A percentile compares a stretch with the other conserved stretches of the same genome.
phyloP scores from a whole-genome alignment of 192 early-diverging fungal genomes.

The Umbelopsis ramanniana region DNA sequence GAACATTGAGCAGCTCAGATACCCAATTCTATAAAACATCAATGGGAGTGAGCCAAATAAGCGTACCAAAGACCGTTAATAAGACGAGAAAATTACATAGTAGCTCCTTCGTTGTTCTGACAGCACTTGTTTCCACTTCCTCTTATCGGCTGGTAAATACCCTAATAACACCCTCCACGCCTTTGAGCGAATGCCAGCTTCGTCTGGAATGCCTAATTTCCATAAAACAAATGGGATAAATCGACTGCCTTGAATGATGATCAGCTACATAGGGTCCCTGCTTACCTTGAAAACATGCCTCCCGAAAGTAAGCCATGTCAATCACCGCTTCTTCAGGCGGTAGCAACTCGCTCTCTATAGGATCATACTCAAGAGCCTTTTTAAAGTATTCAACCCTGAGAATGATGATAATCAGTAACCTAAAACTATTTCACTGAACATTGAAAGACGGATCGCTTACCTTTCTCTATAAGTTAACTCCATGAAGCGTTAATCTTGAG shows the following conservation, averaged over 20 bases:
- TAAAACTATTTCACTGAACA: background rate
- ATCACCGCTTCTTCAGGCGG: conserved; percentile 31
- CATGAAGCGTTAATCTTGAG: conserved; percentile 15
- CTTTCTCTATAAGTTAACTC: conserved; percentile 42
- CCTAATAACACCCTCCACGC: conserved; percentile 76
- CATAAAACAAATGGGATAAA: background rate
- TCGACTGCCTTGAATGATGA: no score
- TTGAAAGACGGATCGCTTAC: conserved; percentile 11
- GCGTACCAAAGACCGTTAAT: no score
- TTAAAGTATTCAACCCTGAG: conserved; percentile 36
- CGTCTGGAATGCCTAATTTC: conserved; percentile 71
- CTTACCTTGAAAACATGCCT: conserved; percentile 62
- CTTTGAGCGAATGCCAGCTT: conserved; percentile 57
- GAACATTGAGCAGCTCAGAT: conserved; percentile 65
- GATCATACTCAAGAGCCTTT: background rate
- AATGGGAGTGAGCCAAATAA: background rate
- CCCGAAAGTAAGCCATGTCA: conserved; percentile 54
- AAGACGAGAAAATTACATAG: conserved; percentile 47
- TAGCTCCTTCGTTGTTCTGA: conserved; percentile 57
- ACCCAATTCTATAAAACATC: conserved; percentile 53
- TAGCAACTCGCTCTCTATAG: conserved; percentile 4
- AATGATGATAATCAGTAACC: background rate
- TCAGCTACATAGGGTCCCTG: background rate
- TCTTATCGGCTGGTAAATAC: conserved; percentile 69
- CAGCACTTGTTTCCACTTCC: conserved; percentile 56